Base-by-base conservation (phyloP, 805 yeast species). In the Kazachstania africana region DNA sequence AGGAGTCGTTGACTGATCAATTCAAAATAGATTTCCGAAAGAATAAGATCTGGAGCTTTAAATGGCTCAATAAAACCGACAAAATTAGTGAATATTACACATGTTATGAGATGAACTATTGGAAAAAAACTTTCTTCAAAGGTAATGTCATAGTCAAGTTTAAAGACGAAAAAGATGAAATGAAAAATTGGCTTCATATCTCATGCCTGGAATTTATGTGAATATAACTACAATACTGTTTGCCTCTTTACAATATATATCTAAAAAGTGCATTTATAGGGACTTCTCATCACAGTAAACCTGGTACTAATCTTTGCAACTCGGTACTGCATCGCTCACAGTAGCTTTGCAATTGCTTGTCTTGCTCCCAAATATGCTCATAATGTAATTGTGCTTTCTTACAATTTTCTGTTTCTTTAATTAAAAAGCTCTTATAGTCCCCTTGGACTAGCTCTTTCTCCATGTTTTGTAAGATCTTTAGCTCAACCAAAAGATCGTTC, bases 391-490 rank as follows among this genome's bases (percentile, higher is more conserved):
- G 43, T 3, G 67, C 65, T 16, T 53, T 43, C 12, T 65, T 65
- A 48, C 91, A 80, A 29, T 68, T 56, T 25, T 60, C 56, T 12
- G 68, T 41, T 46, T 85, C 95, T 14, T 62, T 60, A 12, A 70
- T 46, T 6, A 87, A 58, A 77, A 91, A 87, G 36, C 68, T 68
- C 29, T 63, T 63, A 76, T 85, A 87, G 46, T 78, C 84, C 2
- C 75, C 73, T 13, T 59, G 42, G 2, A 79, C 68, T 17, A 76
- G 48, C 34, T 75, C 80, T 16, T 53, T 57, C 44, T 88, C 96
- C 43, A 75, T 57, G 16, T 63, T 64, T 38, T 78, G 78, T 35
- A 87, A 57, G 33, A 79, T 63, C 28, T 74, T 68, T 37, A 88
- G 54, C 33, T 76, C 74, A 8, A 80, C 71, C 18, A 85, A 44